Evolutionary conservation across 2,329 filamentous ascomycete species (phyloP), one percentile per base, ranked within the genome.

Genomic region (Beauveria bassiana): DNA sequence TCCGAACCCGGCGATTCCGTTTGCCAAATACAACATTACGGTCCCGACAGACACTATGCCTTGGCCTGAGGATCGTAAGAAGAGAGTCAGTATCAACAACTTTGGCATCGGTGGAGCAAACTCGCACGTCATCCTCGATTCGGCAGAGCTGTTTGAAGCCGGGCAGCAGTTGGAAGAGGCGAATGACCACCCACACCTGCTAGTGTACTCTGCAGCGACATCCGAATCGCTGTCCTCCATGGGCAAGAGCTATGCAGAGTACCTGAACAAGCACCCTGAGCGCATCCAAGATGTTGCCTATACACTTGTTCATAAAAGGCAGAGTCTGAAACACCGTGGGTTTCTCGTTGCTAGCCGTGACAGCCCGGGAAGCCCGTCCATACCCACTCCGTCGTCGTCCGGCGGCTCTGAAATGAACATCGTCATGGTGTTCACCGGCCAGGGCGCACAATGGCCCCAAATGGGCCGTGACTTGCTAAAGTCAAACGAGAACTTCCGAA

Each of bases 401-500:
- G 6, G 28, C 18, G 26, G 49, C 49, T 26, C 26, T 3, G 49
- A 14, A 14, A 10, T 52, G 14, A 61, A 51, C 18, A 50, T 63
- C 20, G 43, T 46, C 51, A 68, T 67, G 20, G 67, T 74, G 0
- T 74, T 74, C 54, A 73, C 67, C 10, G 73, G 73, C 5, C 72
- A 75, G 22, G 73, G 73, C 12, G 71, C 72, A 0, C 73, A 75
- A 50, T 74, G 71, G 69, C 53, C 61, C 8, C 65, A 60, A 1
- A 75, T 75, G 73, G 73, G 71, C 1, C 64, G 63, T 4, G 69
- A 71, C n/a, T 63, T 74, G n/a, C 62, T 72, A 1, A 24, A 47
- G 1, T 61, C 31, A 0, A 62, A 68, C 52, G 28, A 61, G 1
- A 45, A 55, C 4, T 72, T 72, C 51, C 40, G 22, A 7, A 53